Conservation (phyloP, 179 eudicot genomes). For the Vitellaria paradoxa region DNA sequence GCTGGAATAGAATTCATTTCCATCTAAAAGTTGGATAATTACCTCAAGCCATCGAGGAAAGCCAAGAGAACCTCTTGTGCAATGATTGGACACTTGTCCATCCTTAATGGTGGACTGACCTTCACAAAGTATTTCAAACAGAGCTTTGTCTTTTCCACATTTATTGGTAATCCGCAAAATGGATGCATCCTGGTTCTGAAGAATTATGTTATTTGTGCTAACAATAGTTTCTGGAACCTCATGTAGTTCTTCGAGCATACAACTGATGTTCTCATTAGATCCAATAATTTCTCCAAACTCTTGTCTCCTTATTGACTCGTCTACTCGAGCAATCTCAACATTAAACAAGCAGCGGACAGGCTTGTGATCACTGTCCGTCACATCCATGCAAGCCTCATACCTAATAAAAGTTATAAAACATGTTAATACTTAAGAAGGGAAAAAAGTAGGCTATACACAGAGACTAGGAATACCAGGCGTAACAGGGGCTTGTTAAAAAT, state of each 20-base stretch:
- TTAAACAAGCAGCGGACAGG: conserved; percentile 87
- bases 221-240: conserved; percentile 83
- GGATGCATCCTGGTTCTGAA: conserved; percentile 76
- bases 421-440: not conserved
- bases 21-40: conserved; percentile 21
- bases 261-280: conserved; percentile 53
- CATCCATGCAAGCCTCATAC: conserved; percentile 99
- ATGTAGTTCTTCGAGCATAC: conserved; percentile 48
- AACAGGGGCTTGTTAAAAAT: not conserved
- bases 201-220: conserved; percentile 90
- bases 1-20: too few relatives aligned
- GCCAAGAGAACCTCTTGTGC: conserved; percentile 85
- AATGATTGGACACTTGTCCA: conserved; percentile 69
- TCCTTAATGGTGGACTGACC: conserved; percentile 67
- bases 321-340: conserved; percentile 84
- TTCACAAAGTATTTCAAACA: conserved; percentile 70
- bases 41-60: conserved; percentile 99
- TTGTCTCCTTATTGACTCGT: conserved; percentile 87
- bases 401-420: conserved; percentile 29
- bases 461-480: not conserved
- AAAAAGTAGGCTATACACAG: not conserved
- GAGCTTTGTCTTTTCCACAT: conserved; percentile 52
- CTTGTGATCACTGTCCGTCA: conserved; percentile 98
- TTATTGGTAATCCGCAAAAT: conserved; percentile 82
- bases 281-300: conserved; percentile 76